These are phyloP conservation scores for Eucalyptus albens DNA, from an alignment of 345 rosid species.

Conservation along the genomic window DNA sequence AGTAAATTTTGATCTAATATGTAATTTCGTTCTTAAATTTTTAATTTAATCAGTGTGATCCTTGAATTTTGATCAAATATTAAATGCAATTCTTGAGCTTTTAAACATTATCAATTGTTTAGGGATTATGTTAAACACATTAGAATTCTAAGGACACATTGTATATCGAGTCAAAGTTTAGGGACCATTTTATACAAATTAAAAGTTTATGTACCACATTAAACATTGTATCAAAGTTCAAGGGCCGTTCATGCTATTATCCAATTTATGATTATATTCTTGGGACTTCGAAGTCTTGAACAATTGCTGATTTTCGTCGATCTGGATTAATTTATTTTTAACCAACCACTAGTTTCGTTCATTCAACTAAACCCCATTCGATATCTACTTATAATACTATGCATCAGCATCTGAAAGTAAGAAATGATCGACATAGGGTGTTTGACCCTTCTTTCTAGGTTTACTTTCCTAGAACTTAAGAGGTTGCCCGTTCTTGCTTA, in stretches of 20 bases:
- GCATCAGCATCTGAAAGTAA: neutral
- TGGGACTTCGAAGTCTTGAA: neutral
- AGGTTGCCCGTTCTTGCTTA: neutral
- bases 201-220: accelerated
- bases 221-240: neutral
- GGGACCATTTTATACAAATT: accelerated
- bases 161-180: neutral
- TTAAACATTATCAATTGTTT: neutral
- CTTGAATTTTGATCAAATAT: neutral
- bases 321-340: neutral
- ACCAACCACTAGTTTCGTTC: neutral
- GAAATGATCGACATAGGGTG: neutral
- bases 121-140: neutral
- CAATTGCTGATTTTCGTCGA: neutral
- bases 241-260: neutral
- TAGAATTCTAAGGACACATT: neutral
- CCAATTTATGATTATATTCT: neutral
- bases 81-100: neutral
- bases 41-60: neutral
- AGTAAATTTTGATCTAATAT: neutral
- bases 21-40: neutral
- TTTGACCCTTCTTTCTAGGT: neutral
- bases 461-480: neutral
- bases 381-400: neutral
- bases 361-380: neutral